Conservation (phyloP, 2,329 filamentous ascomycete species). For the Cladosporium sp. region DNA sequence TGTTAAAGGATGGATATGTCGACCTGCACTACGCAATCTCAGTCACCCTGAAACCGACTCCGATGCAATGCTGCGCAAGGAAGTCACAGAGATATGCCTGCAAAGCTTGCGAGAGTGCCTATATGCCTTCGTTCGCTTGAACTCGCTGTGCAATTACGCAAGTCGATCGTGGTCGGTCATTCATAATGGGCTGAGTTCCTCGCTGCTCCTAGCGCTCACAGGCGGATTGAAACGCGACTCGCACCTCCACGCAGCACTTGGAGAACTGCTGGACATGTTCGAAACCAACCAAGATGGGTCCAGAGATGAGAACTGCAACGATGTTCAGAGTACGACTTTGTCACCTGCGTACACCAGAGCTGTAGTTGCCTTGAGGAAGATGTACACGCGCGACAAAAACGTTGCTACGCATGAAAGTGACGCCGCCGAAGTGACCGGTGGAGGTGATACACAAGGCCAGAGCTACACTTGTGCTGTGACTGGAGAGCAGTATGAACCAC, state of each 20-base stretch:
- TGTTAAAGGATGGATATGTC: neutral
- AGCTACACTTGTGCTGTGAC: no score
- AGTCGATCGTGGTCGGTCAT: neutral
- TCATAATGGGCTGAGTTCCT: neutral
- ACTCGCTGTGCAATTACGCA: neutral
- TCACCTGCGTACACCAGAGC: neutral
- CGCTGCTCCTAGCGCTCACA: neutral
- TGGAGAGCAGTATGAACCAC: no score
- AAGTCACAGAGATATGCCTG: neutral
- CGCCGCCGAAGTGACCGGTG: neutral
- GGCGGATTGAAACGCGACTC: neutral
- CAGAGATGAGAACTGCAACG: neutral
- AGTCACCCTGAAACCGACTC: neutral
- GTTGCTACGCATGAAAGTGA: neutral
- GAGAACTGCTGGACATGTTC: neutral
- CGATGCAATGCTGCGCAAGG: neutral
- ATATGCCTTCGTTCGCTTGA: neutral
- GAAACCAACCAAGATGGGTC: neutral
- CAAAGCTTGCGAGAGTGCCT: neutral
- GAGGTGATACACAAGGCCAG: no score
- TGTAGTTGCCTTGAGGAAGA: neutral
- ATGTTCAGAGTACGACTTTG: neutral
- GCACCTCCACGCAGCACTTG: neutral
- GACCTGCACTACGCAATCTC: neutral
- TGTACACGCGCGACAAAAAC: neutral